Base-by-base conservation (phyloP, 495 filamentous ascomycete species). In the Penicillium pulvis region DNA sequence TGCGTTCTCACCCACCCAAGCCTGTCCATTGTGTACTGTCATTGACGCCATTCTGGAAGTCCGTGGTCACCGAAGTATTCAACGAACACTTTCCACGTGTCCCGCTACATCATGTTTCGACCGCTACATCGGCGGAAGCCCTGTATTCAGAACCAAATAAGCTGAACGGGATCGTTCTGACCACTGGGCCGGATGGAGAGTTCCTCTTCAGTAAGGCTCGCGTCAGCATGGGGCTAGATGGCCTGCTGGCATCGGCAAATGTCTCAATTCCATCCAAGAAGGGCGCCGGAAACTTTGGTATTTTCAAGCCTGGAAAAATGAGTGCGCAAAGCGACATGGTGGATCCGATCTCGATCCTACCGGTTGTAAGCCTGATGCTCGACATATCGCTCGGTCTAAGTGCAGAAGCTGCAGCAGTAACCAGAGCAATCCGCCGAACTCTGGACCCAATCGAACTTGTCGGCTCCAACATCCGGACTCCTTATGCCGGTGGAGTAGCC, bases 391-490 rank as follows among this genome's bases (percentile, higher is more conserved):
- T 56, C 16, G 53, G 28, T 33, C 53, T 56, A 31, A 20, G 30
- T 33, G 53, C 53, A 24, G 53, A 56, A n/a, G 39, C 53, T 7
- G 42, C n/a, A 19, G 53, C 53, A 17, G 30, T 56, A 6, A 12
- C 14, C 7, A 44, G 53, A 23, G 42, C 53, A 35, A 45, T 56
- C 24, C 53, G 53, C 9, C 53, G 53, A 17, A 56, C 53, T 14
- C 19, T 56, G 43, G 53, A 56, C 12, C 53, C 53, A 20, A 46
- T 56, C 26, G 53, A 56, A 23, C 53, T 56, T 24, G 33, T 56
- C 9, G 53, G 53, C 8, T 56, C 26, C 12, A 46, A 56, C 33
- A 46, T 46, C n/a, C 53, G 53, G 30, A 56, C 53, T 33, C 24
- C 43, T 24, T 33, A 30, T 47, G 14, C 30, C 24, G 53, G 53